A percentile compares a stretch with the other conserved stretches of the same genome.
phyloP scores from a whole-genome alignment of 441 rosid genomes.

The Jatropha multifida region DNA sequence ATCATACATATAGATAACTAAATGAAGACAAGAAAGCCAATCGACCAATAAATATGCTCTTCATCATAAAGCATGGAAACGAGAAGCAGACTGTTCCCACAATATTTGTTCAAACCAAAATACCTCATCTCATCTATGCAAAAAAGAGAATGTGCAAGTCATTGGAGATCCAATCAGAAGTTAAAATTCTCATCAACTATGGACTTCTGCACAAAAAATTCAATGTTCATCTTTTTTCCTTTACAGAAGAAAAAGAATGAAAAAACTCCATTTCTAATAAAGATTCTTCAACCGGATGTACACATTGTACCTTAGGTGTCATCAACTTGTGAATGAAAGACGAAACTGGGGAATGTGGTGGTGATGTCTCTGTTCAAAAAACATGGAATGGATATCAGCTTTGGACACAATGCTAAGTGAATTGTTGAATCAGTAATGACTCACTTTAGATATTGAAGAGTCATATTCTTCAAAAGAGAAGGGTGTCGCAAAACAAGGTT shows the following conservation, averaged over 20 bases:
- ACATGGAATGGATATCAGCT: too few relatives aligned
- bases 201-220: background rate
- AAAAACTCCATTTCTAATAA: background rate
- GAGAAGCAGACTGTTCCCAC: background rate
- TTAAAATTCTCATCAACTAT: background rate
- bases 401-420: too few relatives aligned
- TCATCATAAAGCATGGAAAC: background rate
- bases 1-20: too few relatives aligned
- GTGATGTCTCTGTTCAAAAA: conserved; percentile 70
- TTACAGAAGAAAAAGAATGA: background rate
- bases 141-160: background rate
- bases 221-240: background rate
- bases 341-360: conserved; percentile 89
- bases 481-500: conserved; percentile 85
- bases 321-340: conserved; percentile 88
- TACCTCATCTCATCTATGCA: conserved; percentile 10
- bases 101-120: background rate
- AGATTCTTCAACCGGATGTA: background rate
- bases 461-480: conserved; percentile 86
- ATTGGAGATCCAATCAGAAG: conserved; percentile 3
- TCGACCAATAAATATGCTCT: background rate
- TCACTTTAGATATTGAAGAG: conserved; percentile 92
- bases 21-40: too few relatives aligned
- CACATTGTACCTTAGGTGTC: conserved; percentile 24
- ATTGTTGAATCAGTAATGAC: conserved; percentile 10